Evolutionary conservation across 768 basidiomycete genomes (phyloP).

Genomic region (Russula earlei): DNA sequence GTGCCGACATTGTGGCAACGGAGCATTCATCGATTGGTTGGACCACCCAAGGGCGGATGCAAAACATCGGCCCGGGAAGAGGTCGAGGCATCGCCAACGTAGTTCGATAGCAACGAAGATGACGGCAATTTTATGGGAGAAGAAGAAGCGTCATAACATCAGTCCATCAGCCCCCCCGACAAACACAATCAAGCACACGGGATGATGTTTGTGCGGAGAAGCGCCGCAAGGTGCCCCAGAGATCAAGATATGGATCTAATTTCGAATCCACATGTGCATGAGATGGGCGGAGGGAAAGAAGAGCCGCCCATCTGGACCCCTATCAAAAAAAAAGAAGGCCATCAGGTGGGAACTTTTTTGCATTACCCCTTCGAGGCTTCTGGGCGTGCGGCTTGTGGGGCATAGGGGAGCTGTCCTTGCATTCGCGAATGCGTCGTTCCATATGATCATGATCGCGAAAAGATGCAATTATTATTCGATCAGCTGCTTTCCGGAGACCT

Average conservation of each 20-base stretch:
- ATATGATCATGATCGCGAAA: constrained; percentile 1
- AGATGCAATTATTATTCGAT: not conserved
- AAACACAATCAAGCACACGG: not conserved
- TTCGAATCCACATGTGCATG: not conserved
- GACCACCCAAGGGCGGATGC: too few relatives aligned
- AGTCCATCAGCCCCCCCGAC: too few relatives aligned
- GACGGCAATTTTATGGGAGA: not conserved
- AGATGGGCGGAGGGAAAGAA: not conserved
- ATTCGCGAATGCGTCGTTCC: not conserved
- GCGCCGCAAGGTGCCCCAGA: not conserved
- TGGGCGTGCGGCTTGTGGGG: constrained; percentile 5
- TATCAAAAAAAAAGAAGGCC: not conserved
- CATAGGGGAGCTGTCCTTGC: not conserved
- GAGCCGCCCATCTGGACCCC: not conserved
- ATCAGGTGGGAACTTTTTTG: not conserved
- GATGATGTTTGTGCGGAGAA: not conserved
- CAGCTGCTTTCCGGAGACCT: not conserved
- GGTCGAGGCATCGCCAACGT: not conserved
- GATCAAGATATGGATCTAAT: not conserved
- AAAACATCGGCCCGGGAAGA: not conserved
- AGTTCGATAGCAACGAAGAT: not conserved
- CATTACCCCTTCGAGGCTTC: not conserved
- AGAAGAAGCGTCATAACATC: not conserved
- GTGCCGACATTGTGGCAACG: not conserved
- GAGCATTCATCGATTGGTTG: not conserved